phyloP scores from a whole-genome alignment of 164 flowering plant species.

The Kalanchoe fedtschenkoi region DNA sequence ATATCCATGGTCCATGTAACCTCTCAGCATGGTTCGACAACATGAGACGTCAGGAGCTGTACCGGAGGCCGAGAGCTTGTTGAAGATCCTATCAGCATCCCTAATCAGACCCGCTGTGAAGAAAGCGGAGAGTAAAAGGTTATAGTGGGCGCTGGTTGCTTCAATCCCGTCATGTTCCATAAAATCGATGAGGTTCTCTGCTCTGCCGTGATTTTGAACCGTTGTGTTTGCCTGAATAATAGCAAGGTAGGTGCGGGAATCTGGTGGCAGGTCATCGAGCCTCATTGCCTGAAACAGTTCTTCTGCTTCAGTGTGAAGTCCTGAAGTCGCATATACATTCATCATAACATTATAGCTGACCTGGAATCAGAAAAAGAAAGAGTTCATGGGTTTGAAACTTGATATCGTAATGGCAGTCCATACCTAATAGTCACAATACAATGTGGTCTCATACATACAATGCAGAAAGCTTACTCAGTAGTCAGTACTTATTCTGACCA shows the following conservation, averaged over 20 bases:
- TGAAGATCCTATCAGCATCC: slow-evolving; percentile 57
- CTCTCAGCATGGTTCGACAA: slow-evolving; percentile 48
- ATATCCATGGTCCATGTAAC: slow-evolving; percentile 56
- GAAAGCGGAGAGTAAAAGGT: slow-evolving; percentile 35
- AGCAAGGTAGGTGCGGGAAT: slow-evolving; percentile 61
- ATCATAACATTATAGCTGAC: slow-evolving; percentile 79
- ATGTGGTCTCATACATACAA: neutral
- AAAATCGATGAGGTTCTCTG: slow-evolving; percentile 40
- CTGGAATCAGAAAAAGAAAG: slow-evolving; percentile 25
- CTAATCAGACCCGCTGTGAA: slow-evolving; percentile 40
- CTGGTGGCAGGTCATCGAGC: slow-evolving; percentile 44
- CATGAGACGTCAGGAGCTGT: slow-evolving; percentile 46
- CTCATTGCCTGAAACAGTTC: slow-evolving; percentile 51
- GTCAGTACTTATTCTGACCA: neutral
- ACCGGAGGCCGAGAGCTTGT: slow-evolving; percentile 23
- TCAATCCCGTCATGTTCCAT: slow-evolving; percentile 46
- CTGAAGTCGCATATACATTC: slow-evolving; percentile 41
- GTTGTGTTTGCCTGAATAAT: slow-evolving; percentile 47
- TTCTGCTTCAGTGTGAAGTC: slow-evolving; percentile 51
- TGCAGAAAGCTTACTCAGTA: neutral
- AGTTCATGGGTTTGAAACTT: neutral
- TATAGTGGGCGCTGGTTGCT: slow-evolving; percentile 48
- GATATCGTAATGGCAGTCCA: neutral
- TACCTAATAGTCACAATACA: neutral
- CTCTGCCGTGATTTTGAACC: slow-evolving; percentile 38